Conservation (phyloP, 345 rosid species). For the Salix caprea region DNA sequence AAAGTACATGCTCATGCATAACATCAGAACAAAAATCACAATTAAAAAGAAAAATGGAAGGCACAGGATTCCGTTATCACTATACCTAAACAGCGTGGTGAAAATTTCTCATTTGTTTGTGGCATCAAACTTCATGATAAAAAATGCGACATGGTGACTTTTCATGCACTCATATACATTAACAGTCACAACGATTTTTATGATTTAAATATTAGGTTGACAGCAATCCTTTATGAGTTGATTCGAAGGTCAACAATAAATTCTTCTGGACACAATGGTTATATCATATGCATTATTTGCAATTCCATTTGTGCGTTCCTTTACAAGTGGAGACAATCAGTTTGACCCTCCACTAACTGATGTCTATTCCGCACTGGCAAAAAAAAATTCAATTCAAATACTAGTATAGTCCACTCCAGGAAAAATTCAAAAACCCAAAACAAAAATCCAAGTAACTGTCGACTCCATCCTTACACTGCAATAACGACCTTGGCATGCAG, state of each 20-base stretch:
- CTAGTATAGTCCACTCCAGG: background rate
- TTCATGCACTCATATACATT: background rate
- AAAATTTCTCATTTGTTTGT: background rate
- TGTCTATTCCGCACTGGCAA: background rate
- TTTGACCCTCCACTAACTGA: background rate
- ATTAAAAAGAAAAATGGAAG: background rate
- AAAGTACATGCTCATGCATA: background rate
- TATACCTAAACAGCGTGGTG: background rate
- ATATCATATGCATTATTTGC: background rate
- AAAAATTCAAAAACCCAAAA: slow-evolving; percentile 3
- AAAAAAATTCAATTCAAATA: background rate
- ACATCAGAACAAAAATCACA: background rate
- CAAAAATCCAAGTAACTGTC: background rate
- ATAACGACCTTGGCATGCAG: background rate
- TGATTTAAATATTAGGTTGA: background rate
- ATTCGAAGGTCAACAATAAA: background rate
- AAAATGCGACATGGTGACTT: background rate
- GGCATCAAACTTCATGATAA: background rate
- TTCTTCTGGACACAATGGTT: background rate
- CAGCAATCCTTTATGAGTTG: background rate
- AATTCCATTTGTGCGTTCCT: background rate
- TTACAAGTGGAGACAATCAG: background rate
- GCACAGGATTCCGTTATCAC: background rate
- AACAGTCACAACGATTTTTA: background rate
- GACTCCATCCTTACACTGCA: background rate